Conservation (phyloP, 129 eudicot genomes). For the Pittosporum tobira region DNA sequence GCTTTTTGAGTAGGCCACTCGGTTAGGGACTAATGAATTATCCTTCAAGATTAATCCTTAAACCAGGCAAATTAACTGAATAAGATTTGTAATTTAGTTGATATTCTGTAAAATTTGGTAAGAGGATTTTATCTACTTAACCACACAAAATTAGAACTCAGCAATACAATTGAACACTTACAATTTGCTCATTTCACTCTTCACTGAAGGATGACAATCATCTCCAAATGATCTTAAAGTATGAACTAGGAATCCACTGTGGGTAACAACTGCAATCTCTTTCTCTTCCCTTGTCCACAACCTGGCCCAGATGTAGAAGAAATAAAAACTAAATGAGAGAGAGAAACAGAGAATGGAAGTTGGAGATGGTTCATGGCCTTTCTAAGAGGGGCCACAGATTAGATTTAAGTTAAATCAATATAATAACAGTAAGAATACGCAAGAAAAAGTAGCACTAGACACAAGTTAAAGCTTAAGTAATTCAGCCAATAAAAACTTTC, state of each 20-base stretch:
- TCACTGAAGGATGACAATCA: slow-evolving; percentile 67
- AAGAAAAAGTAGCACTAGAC: background rate
- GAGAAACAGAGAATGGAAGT: too few relatives aligned
- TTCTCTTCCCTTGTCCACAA: slow-evolving; percentile 72
- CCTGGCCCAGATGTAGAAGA: slow-evolving; percentile 29
- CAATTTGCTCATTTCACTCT: slow-evolving; percentile 64
- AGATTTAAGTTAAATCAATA: background rate
- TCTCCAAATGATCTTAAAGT: slow-evolving; percentile 53
- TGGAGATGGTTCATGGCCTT: too few relatives aligned
- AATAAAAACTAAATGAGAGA: background rate
- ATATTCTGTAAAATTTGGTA: background rate
- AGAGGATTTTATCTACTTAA: background rate
- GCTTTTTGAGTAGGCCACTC: too few relatives aligned
- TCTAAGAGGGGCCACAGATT: too few relatives aligned
- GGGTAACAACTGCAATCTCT: slow-evolving; percentile 92
- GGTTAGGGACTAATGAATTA: too few relatives aligned
- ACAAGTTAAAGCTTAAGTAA: background rate
- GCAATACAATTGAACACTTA: slow-evolving; percentile 32
- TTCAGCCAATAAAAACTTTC: background rate
- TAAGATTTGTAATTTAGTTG: background rate
- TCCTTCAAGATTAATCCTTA: background rate
- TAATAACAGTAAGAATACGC: background rate
- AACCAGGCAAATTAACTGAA: background rate
- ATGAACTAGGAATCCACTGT: slow-evolving; percentile 70
- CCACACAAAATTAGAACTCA: background rate